Conservation (phyloP, 2,329 filamentous ascomycete species). For the Pseudogymnoascus sp. region DNA sequence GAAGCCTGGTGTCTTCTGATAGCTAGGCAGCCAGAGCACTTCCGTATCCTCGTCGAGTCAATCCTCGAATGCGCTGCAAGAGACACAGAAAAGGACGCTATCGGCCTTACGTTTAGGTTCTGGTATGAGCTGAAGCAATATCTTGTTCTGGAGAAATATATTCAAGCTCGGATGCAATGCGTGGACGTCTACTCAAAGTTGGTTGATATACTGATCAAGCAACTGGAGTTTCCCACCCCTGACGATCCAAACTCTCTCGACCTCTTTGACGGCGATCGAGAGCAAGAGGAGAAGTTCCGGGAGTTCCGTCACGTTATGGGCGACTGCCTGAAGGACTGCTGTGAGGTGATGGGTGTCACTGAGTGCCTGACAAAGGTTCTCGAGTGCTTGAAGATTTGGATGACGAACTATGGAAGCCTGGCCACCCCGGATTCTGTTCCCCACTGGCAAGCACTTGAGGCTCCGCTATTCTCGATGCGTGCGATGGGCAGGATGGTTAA, state of each 20-base stretch:
- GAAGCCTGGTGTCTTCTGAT: conserved; percentile 92
- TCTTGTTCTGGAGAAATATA: conserved; percentile 82
- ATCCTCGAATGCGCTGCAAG: conserved; percentile 85
- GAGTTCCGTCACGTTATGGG: conserved; percentile 97
- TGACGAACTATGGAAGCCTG: conserved; percentile 68
- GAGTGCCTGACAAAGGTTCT: conserved; percentile 88
- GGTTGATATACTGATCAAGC: conserved; percentile 85
- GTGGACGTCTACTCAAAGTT: conserved; percentile 79
- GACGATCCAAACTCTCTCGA: conserved; percentile 67
- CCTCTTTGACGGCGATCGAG: conserved; percentile 89
- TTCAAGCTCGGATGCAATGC: conserved; percentile 66
- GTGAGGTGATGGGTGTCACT: conserved; percentile 88
- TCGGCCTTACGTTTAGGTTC: conserved; percentile 90
- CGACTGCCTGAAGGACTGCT: conserved; percentile 93
- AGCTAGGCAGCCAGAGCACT: conserved; percentile 71
- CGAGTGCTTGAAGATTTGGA: conserved; percentile 79
- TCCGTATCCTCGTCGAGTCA: conserved; percentile 77
- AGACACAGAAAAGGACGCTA: conserved; percentile 83
- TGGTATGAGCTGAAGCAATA: conserved; percentile 99
- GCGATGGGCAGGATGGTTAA: conserved; percentile 97
- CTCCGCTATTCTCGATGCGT: conserved; percentile 87
- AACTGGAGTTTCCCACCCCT: conserved; percentile 76
- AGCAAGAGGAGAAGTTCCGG: conserved; percentile 93
- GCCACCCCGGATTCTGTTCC: conserved; percentile 69
- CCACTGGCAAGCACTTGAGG: conserved; percentile 93